These are phyloP conservation scores for Linnemannia schmuckeri DNA, from an alignment of 192 early-diverging fungal species.

Conservation along the genomic window DNA sequence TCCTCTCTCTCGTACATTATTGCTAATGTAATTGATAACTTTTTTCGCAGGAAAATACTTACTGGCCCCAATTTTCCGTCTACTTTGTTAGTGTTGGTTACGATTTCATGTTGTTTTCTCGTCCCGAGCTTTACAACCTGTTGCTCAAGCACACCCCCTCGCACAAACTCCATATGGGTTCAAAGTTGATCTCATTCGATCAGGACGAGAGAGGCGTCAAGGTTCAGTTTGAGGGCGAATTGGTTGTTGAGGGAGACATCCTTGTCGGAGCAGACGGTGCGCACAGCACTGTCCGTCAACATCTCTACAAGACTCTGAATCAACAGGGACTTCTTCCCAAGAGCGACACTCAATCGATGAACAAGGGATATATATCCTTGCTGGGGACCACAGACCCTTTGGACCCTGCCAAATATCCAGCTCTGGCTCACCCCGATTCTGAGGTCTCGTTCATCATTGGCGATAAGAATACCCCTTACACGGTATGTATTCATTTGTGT, in stretches of 20 bases:
- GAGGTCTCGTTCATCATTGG: constrained; percentile 5
- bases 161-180: neutral
- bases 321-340: neutral
- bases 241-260: constrained; percentile 1
- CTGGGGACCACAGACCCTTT: neutral
- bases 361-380: neutral
- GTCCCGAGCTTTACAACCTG: constrained; percentile 3
- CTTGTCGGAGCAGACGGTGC: constrained; percentile 22
- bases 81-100: neutral
- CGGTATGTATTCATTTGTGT: neutral
- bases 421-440: neutral
- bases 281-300: constrained; percentile 1
- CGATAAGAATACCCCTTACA: neutral
- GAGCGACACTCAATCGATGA: neutral
- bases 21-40: no score
- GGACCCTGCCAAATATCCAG: neutral
- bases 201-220: constrained; percentile 8
- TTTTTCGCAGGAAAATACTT: no score
- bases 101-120: constrained; percentile 3
- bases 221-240: neutral
- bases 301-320: neutral
- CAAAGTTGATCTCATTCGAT: constrained; percentile 11
- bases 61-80: no score
- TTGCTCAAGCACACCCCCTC: constrained; percentile 2
- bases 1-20: no score